Percentiles rank a stretch among this genome's conserved stretches.
Conservation (phyloP, 129 eudicot genomes). For the Saposhnikovia divaricata region DNA sequence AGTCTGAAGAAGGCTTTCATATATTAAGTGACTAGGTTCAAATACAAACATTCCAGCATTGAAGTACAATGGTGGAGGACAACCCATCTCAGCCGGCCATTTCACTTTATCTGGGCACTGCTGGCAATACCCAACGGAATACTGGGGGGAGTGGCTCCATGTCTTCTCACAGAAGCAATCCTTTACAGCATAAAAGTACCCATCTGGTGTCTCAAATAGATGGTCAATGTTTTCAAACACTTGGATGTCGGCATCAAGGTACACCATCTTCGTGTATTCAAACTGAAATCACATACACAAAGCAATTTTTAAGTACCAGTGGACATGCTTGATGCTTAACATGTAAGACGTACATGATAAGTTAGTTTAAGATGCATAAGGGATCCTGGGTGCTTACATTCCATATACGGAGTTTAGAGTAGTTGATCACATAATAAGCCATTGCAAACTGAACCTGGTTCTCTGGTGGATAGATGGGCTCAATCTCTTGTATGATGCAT, state of each 20-base stretch:
- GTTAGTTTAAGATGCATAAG: background rate
- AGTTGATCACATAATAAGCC: slow-evolving; percentile 24
- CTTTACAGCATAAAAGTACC: slow-evolving; percentile 42
- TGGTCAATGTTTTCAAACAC: slow-evolving; percentile 41
- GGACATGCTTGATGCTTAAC: background rate
- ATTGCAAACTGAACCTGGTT: slow-evolving; percentile 24
- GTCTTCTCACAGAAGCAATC: slow-evolving; percentile 45
- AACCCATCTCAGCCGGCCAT: slow-evolving; percentile 40
- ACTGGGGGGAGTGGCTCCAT: slow-evolving; percentile 39
- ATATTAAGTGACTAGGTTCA: slow-evolving; percentile 29
- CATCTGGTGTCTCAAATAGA: slow-evolving; percentile 36
- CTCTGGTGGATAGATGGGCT: slow-evolving; percentile 28
- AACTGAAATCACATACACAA: slow-evolving; percentile 20
- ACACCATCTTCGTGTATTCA: slow-evolving; percentile 39
- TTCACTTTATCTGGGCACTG: slow-evolving; percentile 37
- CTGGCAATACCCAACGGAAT: slow-evolving; percentile 40
- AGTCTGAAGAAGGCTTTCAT: slow-evolving; percentile 22
- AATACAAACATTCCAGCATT: slow-evolving; percentile 45
- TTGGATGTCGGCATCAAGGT: slow-evolving; percentile 46
- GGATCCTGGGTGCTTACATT: slow-evolving; percentile 18
- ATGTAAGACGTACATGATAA: background rate
- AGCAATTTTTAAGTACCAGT: background rate
- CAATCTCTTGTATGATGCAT: slow-evolving; percentile 21
- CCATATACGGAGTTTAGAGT: slow-evolving; percentile 30
- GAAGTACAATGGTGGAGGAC: slow-evolving; percentile 40